Base-by-base conservation (phyloP, 768 basidiomycete genomes). In the Leccinellum rugosiceps region DNA sequence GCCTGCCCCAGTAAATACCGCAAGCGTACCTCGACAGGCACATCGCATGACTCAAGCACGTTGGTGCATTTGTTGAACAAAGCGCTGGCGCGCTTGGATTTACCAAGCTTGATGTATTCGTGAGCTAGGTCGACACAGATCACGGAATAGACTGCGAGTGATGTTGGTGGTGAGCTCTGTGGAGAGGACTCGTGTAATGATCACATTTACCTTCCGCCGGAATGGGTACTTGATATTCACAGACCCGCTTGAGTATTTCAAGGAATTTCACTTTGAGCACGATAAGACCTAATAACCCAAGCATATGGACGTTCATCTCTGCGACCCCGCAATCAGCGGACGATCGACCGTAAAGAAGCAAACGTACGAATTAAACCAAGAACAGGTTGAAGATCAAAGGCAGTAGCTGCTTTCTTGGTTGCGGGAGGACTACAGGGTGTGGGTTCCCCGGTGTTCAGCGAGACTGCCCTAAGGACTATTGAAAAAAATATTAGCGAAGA, bases 81-180 rank as follows among this genome's bases (percentile, higher is more conserved):
- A 2, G 74, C 65, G 1, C 75, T 77, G 0, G 94, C 93, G 35
- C 87, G 82, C 52, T 82, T 82, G 2, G 75, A 72, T 68, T 88
- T 91, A 3, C 95, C 94, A 1, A 98, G 78, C 34, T 80, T 82
- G 46, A 85, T 75, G 64, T 94, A 94, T 68, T 94, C 92, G 55
- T 84, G 79, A 0, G 89, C 94, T 6, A 96, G 80, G 44, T 87
- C 83, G 1, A 86, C 74, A 3, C 89, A 94, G 2, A 82, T 74
- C 1, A 71, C 70, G 19, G 90, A 76, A 67, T 84, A 92, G 13
- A 77, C 88, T 91, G 60, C 31, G 15, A 32, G 57, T 3, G 9
- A 15, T 25, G 6, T 48, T 14, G 21, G 6, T 15, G 21, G 34
- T 50, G 19, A 64, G 50, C 17, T 21, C 32, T 1, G 9, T 30